These are phyloP conservation scores for Penicillium palitans DNA, from an alignment of 2,329 filamentous ascomycete genomes.

Conservation along the genomic window DNA sequence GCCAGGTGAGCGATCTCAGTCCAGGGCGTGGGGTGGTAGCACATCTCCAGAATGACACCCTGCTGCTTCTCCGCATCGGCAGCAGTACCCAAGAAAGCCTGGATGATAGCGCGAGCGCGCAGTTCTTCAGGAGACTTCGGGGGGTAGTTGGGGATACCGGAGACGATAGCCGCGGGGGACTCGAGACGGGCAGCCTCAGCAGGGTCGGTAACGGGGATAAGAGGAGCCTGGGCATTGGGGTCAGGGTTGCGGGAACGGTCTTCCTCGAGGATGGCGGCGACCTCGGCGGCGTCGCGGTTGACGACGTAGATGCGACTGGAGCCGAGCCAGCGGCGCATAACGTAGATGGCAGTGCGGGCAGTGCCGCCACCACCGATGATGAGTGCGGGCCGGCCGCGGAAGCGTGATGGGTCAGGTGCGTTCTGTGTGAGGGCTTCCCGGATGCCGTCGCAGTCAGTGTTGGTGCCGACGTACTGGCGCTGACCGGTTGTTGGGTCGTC, in stretches of 20 bases:
- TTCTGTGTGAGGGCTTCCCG: slow-evolving; percentile 69
- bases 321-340: slow-evolving; percentile 68
- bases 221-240: slow-evolving; percentile 38
- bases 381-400: slow-evolving; percentile 62
- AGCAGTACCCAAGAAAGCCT: slow-evolving; percentile 36
- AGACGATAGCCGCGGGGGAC: slow-evolving; percentile 66
- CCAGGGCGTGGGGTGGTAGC: slow-evolving; percentile 72
- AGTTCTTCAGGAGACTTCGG: slow-evolving; percentile 65
- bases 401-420: slow-evolving; percentile 24
- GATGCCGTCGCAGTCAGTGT: slow-evolving; percentile 79
- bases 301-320: slow-evolving; percentile 72
- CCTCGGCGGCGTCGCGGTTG: slow-evolving; percentile 69
- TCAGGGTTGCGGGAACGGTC: slow-evolving; percentile 56
- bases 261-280: slow-evolving; percentile 65
- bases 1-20: slow-evolving; percentile 66
- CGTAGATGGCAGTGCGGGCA: slow-evolving; percentile 74
- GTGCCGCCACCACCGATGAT: slow-evolving; percentile 78
- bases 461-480: slow-evolving; percentile 67
- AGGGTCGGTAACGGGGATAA: slow-evolving; percentile 63
- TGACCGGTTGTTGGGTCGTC: slow-evolving; percentile 43
- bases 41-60: slow-evolving; percentile 77
- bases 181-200: slow-evolving; percentile 61
- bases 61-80: slow-evolving; percentile 47
- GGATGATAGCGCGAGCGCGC: slow-evolving; percentile 56
- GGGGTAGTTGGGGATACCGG: slow-evolving; percentile 75